These are phyloP conservation scores for Aureobasidium sp. DNA, from an alignment of 2,329 filamentous ascomycete species.

Conservation along the genomic window DNA sequence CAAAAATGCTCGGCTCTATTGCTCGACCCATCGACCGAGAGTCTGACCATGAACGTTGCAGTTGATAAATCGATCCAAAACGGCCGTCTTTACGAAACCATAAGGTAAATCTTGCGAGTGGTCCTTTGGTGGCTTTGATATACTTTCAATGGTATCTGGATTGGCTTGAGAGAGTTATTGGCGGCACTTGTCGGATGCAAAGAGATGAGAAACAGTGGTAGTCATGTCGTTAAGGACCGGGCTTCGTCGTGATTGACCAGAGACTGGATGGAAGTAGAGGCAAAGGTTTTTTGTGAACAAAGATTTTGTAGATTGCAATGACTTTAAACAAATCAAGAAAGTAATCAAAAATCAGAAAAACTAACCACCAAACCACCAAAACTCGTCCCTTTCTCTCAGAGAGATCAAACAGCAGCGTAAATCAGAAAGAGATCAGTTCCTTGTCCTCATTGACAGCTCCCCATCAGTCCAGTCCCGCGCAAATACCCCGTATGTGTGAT, in stretches of 20 bases:
- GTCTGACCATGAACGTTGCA: background rate
- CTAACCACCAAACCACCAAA: conserved; percentile 3
- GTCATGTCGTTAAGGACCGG: background rate
- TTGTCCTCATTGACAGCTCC: conserved; percentile 8
- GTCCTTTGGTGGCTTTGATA: background rate
- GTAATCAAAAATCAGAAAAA: background rate
- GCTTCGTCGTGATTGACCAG: no score
- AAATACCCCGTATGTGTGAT: background rate
- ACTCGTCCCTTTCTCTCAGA: background rate
- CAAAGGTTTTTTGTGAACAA: background rate
- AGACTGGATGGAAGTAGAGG: background rate
- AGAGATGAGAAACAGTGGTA: background rate
- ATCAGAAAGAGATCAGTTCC: conserved; percentile 9
- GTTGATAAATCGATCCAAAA: background rate
- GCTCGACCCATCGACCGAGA: background rate
- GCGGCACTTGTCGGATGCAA: background rate
- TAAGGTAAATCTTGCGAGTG: background rate
- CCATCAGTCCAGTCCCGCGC: conserved; percentile 7
- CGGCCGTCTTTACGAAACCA: background rate
- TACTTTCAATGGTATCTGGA: background rate
- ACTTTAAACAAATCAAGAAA: background rate
- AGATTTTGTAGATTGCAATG: conserved; percentile 3
- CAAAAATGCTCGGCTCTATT: background rate
- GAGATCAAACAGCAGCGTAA: conserved; percentile 10
- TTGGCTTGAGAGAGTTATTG: background rate